Evolutionary conservation across 2,329 filamentous ascomycete species (phyloP), one percentile per base, ranked within the genome.

Genomic region (Fusarium metavorans): DNA sequence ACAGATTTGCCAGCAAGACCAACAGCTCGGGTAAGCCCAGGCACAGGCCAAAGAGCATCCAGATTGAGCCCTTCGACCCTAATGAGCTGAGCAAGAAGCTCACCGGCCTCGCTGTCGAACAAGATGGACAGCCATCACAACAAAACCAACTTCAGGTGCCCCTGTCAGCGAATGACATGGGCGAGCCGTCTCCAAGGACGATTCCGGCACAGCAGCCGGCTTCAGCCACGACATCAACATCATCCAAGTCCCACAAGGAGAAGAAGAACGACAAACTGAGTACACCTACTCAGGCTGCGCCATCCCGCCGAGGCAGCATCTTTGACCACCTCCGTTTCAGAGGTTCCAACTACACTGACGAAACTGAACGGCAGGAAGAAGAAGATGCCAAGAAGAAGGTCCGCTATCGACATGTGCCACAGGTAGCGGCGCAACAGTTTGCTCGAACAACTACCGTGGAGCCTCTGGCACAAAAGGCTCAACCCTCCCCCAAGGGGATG

Each of bases 81-180:
- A 85, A 88, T 32, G 89, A 92, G 65, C 81, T 92, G 32, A 84
- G 85, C 13, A 84, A 86, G 35, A 87, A 89, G 20, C 83, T 92
- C 27, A 83, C 84, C 58, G 72, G 85, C 13, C 86, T 91, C 20
- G 81, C 89, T 16, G 84, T 83, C 6, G 85, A 90, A 68, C 87
- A 88, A 70, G 87, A 87, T n/a, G 57, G 60, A 43, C 60, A 62
- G 34, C 62, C 56, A n/a, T 50, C 69, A 4, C 67, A 65, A 18
- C 59, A 62, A 68, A 80, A 82, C 9, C 78, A 80, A 14, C 48
- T 45, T 9, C 60, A 50, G 6, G 37, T 70, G n/a, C 64, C 67
- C 7, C 18, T 67, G n/a, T 68, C 73, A 52, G 73, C 56, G 10
- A 57, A 25, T 23, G 68, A 66, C 35, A 56, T 74, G 32, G 65